Conservation (phyloP, 805 yeast genomes). For the Cyberlindnera nakhonratchasimensis region DNA sequence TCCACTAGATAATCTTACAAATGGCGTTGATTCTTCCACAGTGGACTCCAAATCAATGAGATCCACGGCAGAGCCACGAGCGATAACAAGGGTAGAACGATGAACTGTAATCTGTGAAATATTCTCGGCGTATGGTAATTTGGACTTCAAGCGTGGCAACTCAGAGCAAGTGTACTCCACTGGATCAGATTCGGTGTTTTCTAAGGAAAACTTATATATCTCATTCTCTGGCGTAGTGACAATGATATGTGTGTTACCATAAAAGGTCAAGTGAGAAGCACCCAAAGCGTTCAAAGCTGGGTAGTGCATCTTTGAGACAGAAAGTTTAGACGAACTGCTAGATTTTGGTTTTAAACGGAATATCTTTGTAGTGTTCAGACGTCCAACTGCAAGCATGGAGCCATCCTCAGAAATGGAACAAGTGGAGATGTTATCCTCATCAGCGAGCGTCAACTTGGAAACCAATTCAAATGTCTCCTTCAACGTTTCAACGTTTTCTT, state of each 20-base stretch:
- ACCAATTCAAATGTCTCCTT: conserved; percentile 51
- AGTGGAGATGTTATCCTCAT: conserved; percentile 74
- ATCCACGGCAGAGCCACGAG: conserved; percentile 61
- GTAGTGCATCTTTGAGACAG: conserved; percentile 51
- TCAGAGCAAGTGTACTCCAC: conserved; percentile 39
- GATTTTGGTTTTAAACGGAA: conserved; percentile 46
- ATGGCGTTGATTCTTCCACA: conserved; percentile 31
- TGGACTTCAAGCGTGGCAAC: conserved; percentile 32
- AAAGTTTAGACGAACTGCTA: conserved; percentile 30
- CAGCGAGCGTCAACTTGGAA: conserved; percentile 60
- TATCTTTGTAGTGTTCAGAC: conserved; percentile 62
- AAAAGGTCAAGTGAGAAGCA: conserved; percentile 51
- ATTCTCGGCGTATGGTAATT: conserved; percentile 44
- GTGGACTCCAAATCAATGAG: conserved; percentile 32
- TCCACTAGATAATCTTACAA: conserved; percentile 56
- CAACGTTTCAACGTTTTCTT: conserved; percentile 22
- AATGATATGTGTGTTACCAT: conserved; percentile 43
- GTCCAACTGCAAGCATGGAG: conserved; percentile 64
- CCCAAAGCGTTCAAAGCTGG: conserved; percentile 42
- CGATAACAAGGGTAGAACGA: conserved; percentile 47
- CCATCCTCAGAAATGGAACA: conserved; percentile 67
- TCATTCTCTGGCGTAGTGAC: conserved; percentile 63
- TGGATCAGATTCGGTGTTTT: conserved; percentile 12
- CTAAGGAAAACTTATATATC: conserved; percentile 37
- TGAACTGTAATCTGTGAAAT: conserved; percentile 49